Conservation (phyloP, 805 yeast genomes). For the Ogataea pilisensis region DNA sequence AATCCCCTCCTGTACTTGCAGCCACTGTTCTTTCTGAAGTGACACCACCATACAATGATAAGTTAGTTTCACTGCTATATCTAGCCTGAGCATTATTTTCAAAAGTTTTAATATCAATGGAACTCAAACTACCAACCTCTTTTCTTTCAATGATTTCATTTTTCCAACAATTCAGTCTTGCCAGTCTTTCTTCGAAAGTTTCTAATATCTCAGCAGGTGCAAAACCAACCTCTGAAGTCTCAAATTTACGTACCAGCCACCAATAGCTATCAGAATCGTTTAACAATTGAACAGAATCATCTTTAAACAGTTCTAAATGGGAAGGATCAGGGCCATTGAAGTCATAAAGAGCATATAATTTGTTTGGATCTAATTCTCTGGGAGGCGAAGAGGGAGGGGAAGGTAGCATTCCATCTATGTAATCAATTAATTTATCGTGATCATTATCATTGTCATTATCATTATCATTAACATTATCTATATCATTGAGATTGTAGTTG, state of each 20-base stretch:
- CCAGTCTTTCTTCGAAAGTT: slow-evolving; percentile 85
- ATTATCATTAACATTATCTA: slow-evolving; percentile 11
- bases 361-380: slow-evolving; percentile 73
- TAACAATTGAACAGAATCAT: slow-evolving; percentile 76
- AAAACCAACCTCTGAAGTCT: slow-evolving; percentile 62
- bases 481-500: slow-evolving; percentile 1
- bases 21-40: background rate
- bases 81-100: slow-evolving; percentile 18
- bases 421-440: slow-evolving; percentile 38
- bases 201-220: slow-evolving; percentile 96
- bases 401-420: slow-evolving; percentile 41
- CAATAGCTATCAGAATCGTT: slow-evolving; percentile 93
- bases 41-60: slow-evolving; percentile 8
- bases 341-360: slow-evolving; percentile 80
- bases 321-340: slow-evolving; percentile 91
- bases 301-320: slow-evolving; percentile 74
- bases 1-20: background rate
- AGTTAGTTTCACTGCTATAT: slow-evolving; percentile 13
- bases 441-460: slow-evolving; percentile 11
- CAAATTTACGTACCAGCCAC: slow-evolving; percentile 75
- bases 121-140: slow-evolving; percentile 17
- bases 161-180: slow-evolving; percentile 87
- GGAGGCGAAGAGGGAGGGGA: slow-evolving; percentile 81
- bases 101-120: slow-evolving; percentile 26
- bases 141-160: slow-evolving; percentile 65